Evolutionary conservation across 495 filamentous ascomycete genomes (phyloP).

Genomic region (Aspergillus coremiiformis): DNA sequence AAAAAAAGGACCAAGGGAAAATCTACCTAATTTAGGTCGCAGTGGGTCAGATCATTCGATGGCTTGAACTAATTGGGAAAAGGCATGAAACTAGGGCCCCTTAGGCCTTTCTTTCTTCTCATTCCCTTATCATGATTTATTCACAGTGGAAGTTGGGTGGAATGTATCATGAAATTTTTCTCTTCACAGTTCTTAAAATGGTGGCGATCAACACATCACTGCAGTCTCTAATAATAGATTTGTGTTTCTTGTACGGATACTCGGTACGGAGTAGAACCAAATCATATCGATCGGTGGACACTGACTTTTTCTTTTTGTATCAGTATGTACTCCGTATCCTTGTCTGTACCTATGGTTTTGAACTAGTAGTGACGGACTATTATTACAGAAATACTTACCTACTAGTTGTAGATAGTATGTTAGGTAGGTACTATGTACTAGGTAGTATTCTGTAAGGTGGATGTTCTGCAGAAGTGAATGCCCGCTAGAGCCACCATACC

Average conservation of each 20-base stretch:
- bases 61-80: not conserved
- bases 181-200: not conserved
- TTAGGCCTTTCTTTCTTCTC: not conserved
- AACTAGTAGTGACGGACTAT: not conserved
- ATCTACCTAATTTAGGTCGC: not conserved
- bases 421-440: no score
- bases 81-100: not conserved
- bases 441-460: not conserved
- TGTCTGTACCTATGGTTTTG: not conserved
- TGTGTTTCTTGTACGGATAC: not conserved
- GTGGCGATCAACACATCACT: no score
- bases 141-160: not conserved
- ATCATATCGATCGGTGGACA: not conserved
- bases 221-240: not conserved
- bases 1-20: not conserved
- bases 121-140: not conserved
- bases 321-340: not conserved
- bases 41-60: constrained; percentile 4
- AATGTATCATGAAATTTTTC: not conserved
- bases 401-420: not conserved
- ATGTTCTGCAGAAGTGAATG: not conserved
- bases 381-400: not conserved
- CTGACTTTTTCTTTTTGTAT: not conserved
- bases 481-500: not conserved
- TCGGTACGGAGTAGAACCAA: no score